Conservation (phyloP, 768 basidiomycete species). For the Mycena rebaudengoi region DNA sequence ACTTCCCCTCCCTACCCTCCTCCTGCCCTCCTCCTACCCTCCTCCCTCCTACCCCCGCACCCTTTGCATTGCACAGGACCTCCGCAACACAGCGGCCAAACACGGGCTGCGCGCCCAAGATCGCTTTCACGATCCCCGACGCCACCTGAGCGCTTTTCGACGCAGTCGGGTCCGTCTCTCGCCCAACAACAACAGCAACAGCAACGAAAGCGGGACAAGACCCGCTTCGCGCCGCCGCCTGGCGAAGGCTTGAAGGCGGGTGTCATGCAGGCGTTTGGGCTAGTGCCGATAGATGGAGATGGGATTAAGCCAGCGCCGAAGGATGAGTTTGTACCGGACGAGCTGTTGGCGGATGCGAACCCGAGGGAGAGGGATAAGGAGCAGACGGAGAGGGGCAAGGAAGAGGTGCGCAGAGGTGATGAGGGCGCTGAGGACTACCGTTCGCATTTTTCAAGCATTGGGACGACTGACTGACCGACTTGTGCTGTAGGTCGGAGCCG, state of each 20-base stretch:
- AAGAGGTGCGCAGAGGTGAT: background rate
- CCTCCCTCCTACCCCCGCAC: background rate
- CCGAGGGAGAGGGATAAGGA: background rate
- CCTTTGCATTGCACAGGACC: slow-evolving; percentile 19
- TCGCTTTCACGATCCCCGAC: slow-evolving; percentile 24
- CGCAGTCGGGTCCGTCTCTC: no score
- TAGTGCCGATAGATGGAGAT: no score
- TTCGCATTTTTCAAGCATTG: background rate
- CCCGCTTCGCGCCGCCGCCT: slow-evolving; percentile 15
- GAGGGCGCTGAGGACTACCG: background rate
- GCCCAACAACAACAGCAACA: no score
- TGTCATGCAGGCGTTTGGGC: slow-evolving; percentile 2
- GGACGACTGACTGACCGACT: background rate
- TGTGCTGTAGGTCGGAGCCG: slow-evolving; percentile 12
- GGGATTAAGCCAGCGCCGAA: no score
- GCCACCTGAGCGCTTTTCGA: no score
- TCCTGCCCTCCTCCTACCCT: background rate
- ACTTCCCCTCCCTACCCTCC: background rate
- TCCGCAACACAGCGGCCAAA: background rate
- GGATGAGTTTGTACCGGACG: slow-evolving; percentile 24
- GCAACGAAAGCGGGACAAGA: slow-evolving; percentile 22
- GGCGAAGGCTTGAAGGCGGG: background rate
- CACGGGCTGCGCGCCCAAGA: no score
- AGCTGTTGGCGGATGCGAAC: slow-evolving; percentile 22
- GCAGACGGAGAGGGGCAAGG: background rate